Percentiles rank a stretch among this genome's conserved stretches.
These are phyloP conservation scores for Aegilops umbellulata DNA, from an alignment of 176 grass and related monocot genomes.

Conservation along the genomic window DNA sequence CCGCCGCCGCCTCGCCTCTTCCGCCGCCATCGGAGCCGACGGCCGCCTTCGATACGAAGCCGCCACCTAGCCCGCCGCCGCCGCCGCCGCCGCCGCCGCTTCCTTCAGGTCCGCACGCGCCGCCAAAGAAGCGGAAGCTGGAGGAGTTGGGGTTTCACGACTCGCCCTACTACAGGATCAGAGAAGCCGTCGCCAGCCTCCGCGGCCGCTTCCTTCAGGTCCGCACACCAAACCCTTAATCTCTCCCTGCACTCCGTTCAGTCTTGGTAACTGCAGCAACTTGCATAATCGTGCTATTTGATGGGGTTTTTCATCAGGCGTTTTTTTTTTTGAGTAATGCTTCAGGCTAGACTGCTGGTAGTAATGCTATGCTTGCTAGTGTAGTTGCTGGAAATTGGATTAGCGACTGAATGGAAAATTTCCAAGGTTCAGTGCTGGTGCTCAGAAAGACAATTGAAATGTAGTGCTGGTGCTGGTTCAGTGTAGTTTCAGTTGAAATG, in stretches of 20 bases:
- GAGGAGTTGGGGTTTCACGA: constrained; percentile 40
- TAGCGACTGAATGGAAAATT: not conserved
- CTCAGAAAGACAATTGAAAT: too few species aligned
- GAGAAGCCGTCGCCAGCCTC: constrained; percentile 34
- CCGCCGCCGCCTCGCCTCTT: not conserved
- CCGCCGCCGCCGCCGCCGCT: not conserved
- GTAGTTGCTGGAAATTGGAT: not conserved
- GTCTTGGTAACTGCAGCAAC: not conserved
- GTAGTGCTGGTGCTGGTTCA: too few species aligned
- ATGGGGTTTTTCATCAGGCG: not conserved
- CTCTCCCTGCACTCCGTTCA: not conserved
- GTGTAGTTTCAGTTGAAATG: not conserved
- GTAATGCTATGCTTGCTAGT: not conserved
- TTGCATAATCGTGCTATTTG: not conserved
- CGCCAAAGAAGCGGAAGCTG: constrained; percentile 26
- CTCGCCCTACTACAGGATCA: constrained; percentile 48
- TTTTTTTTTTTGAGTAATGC: not conserved
- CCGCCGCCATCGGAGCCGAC: not conserved
- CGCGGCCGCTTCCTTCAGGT: constrained; percentile 48
- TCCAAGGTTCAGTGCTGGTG: not conserved
- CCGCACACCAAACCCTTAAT: constrained; percentile 22
- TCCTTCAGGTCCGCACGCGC: too few species aligned
- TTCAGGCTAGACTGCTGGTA: not conserved
- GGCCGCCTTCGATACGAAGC: not conserved
- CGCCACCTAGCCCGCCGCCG: not conserved